These are phyloP conservation scores for Clonostachys rhizophaga DNA, from an alignment of 2,329 filamentous ascomycete genomes.

Conservation along the genomic window DNA sequence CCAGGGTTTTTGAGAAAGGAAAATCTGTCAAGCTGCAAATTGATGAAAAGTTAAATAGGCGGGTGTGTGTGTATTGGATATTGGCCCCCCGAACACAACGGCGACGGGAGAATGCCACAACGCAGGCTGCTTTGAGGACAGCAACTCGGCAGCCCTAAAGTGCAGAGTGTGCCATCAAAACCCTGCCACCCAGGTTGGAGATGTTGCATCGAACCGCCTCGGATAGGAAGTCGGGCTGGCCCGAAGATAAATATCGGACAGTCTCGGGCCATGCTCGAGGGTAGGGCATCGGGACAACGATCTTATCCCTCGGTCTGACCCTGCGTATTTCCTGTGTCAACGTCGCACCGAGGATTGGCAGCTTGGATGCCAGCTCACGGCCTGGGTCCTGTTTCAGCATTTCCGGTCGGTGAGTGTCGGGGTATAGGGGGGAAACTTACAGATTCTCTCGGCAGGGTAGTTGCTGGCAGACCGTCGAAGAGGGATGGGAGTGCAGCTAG, in stretches of 20 bases:
- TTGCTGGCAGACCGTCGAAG: not conserved
- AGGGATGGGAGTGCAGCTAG: not conserved
- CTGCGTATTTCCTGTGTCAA: constrained; percentile 20
- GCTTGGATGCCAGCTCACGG: constrained; percentile 4
- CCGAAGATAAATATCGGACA: constrained; percentile 50
- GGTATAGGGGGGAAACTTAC: not conserved
- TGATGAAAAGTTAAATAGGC: too few species aligned
- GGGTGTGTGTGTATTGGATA: too few species aligned
- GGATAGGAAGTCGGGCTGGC: constrained; percentile 35
- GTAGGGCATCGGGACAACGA: constrained; percentile 54
- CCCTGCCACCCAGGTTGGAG: constrained; percentile 43
- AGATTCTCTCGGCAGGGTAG: not conserved
- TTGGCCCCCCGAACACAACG: too few species aligned
- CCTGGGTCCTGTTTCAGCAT: not conserved
- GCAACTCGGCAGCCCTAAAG: too few species aligned
- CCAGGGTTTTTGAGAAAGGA: too few species aligned
- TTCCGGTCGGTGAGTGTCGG: not conserved
- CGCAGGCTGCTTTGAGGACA: too few species aligned
- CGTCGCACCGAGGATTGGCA: constrained; percentile 50
- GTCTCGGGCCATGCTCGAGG: constrained; percentile 53
- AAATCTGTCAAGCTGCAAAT: too few species aligned
- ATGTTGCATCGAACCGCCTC: constrained; percentile 47
- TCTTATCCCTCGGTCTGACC: constrained; percentile 39
- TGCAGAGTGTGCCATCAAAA: not conserved
- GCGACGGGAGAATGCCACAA: too few species aligned